Evolutionary conservation across 768 basidiomycete species (phyloP).

Genomic region (Gymnopilus junonius): DNA sequence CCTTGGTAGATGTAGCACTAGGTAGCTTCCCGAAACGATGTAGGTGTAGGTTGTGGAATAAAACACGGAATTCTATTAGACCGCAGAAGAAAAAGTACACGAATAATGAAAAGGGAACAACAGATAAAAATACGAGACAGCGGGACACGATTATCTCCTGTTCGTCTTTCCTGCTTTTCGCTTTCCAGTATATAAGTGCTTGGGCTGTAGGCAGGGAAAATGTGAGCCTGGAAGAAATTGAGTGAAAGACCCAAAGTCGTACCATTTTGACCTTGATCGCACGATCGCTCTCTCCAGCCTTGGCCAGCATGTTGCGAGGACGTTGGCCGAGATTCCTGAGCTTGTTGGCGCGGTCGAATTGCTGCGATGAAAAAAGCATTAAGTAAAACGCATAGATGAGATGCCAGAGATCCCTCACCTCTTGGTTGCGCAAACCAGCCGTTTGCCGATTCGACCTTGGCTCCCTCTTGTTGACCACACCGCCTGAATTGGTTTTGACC

Average conservation of each 20-base stretch:
- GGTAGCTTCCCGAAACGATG: neutral
- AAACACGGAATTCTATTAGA: constrained; percentile 18
- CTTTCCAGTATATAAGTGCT: constrained; percentile 86
- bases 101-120: constrained; percentile 10
- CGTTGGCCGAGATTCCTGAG: constrained; percentile 89
- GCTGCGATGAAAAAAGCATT: constrained; percentile 42
- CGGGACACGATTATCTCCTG: constrained; percentile 54
- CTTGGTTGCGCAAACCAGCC: constrained; percentile 78
- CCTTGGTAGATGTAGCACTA: constrained; percentile 10
- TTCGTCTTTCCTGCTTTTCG: constrained; percentile 84
- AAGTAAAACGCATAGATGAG: neutral
- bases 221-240: constrained; percentile 1
- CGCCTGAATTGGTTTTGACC: constrained; percentile 64
- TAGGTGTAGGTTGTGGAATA: constrained; percentile 7
- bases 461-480: constrained; percentile 51
- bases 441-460: constrained; percentile 77
- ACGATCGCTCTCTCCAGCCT: constrained; percentile 90
- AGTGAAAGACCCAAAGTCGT: constrained; percentile 23
- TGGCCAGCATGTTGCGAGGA: constrained; percentile 84
- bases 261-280: constrained; percentile 86
- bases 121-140: neutral
- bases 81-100: constrained; percentile 12
- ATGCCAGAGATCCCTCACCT: constrained; percentile 46
- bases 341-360: constrained; percentile 79
- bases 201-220: constrained; percentile 57